phyloP scores from a whole-genome alignment of 2,329 filamentous ascomycete genomes.

The Cladophialophora yegresii region DNA sequence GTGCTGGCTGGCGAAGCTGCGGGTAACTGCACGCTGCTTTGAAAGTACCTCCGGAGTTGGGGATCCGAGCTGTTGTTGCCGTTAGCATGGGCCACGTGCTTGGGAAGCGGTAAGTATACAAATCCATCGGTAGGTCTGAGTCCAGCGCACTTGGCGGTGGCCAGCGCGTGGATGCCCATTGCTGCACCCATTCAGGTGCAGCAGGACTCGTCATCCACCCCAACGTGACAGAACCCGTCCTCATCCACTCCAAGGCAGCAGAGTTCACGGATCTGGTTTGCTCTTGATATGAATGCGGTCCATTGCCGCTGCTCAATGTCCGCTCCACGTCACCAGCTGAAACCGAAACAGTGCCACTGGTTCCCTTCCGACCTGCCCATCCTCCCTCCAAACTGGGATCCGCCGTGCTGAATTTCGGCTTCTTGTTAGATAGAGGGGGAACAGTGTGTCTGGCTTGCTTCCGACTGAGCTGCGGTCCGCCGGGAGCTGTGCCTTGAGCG shows the following conservation, averaged over 20 bases:
- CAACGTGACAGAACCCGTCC: not conserved
- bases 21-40: not conserved
- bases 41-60: not conserved
- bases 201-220: not conserved
- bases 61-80: not conserved
- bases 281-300: not conserved
- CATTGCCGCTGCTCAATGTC: not conserved
- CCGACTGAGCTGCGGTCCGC: not conserved
- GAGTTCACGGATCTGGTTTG: not conserved
- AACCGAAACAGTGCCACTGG: not conserved
- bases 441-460: not conserved
- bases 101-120: not conserved
- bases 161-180: not conserved
- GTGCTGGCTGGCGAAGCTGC: not conserved
- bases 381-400: not conserved
- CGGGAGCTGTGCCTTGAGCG: too few species aligned
- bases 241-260: not conserved
- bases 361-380: not conserved
- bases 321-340: not conserved
- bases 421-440: not conserved
- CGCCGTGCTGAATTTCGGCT: not conserved
- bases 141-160: not conserved
- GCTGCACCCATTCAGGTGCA: not conserved
- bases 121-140: not conserved
- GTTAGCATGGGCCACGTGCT: not conserved